Conservation (phyloP, 2,329 filamentous ascomycete genomes). For the Cephalotrichum gorgonifer region DNA sequence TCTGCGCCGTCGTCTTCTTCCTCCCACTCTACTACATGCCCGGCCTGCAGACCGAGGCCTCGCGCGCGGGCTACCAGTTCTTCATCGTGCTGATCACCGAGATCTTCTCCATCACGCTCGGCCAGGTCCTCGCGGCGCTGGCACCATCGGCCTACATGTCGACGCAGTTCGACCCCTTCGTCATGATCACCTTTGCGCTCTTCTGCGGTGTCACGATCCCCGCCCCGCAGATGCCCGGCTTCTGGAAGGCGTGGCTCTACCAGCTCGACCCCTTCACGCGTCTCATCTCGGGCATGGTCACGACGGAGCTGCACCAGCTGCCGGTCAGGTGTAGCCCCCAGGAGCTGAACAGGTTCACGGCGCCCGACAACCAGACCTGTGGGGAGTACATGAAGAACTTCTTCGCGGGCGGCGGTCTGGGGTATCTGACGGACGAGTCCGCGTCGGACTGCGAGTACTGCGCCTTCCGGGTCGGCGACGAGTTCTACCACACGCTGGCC, state of each 20-base stretch:
- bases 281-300: conserved; percentile 69
- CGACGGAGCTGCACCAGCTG: conserved; percentile 61
- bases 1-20: conserved; percentile 76
- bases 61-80: conserved; percentile 76
- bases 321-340: conserved; percentile 46
- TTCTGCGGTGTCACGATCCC: conserved; percentile 86
- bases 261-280: conserved; percentile 76
- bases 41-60: conserved; percentile 52
- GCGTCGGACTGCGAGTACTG: conserved; percentile 70
- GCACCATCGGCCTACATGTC: conserved; percentile 73
- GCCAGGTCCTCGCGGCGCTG: conserved; percentile 64
- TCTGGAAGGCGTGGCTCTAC: conserved; percentile 75
- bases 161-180: conserved; percentile 68
- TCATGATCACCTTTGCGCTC: conserved; percentile 72
- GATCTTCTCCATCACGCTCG: conserved; percentile 72
- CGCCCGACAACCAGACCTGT: conserved; percentile 57
- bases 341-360: conserved; percentile 60
- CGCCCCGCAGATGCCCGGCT: conserved; percentile 62
- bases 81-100: conserved; percentile 76
- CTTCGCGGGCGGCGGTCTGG: conserved; percentile 56
- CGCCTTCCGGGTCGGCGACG: conserved; percentile 66
- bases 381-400: conserved; percentile 66
- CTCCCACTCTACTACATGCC: conserved; percentile 78
- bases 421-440: conserved; percentile 53
- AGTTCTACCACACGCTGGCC: conserved; percentile 63